Evolutionary conservation across 208 protist species (phyloP), one percentile per base, ranked within the genome.

Genomic region (Acanthamoeba castellanii): DNA sequence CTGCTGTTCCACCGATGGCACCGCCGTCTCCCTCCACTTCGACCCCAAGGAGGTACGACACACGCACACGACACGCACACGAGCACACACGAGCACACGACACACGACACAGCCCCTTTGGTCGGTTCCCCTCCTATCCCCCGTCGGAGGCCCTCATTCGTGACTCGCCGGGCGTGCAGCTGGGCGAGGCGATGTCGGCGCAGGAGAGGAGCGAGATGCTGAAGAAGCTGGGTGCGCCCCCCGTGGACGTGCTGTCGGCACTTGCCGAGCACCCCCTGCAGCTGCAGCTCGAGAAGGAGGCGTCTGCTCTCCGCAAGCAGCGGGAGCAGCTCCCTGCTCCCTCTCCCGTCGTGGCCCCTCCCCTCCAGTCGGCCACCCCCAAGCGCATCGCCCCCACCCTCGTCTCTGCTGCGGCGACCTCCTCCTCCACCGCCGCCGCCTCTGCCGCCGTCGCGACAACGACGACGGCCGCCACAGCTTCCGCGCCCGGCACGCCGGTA

Each of bases 1-100:
- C 16, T 64, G 42, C 22, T 96, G 95, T 34, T 91, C 70, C 8
- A 95, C 93, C 0, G 95, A 96, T 52, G 95, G 95, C 18, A 95
- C 93, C 11, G 52, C 94, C 81, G 85, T 61, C 18, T 96, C 52
- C 25, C 82, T 95, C 32, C 74, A 92, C 30, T 57, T 96, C 0
- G 55, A 30, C 0, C 34, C 32, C 14, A 55, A 94, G 25, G 93
- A 96, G 20, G 52, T 95, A 37, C 37, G 11, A 82, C 74, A n/a
- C n/a, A n/a, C n/a, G n/a, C n/a, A n/a, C n/a, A n/a, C n/a, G n/a
- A n/a, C 11, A 22, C 16, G 9, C 72, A n/a, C 72, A 11, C 22
- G 13, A 9, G 14, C 72, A n/a, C n/a, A 11, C 37, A n/a, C n/a
- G n/a, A n/a, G n/a, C n/a, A n/a, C n/a, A n/a, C n/a, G n/a, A n/a